These are phyloP conservation scores for Cinnamomum chago DNA, from an alignment of 164 flowering plant species.

Conservation along the genomic window DNA sequence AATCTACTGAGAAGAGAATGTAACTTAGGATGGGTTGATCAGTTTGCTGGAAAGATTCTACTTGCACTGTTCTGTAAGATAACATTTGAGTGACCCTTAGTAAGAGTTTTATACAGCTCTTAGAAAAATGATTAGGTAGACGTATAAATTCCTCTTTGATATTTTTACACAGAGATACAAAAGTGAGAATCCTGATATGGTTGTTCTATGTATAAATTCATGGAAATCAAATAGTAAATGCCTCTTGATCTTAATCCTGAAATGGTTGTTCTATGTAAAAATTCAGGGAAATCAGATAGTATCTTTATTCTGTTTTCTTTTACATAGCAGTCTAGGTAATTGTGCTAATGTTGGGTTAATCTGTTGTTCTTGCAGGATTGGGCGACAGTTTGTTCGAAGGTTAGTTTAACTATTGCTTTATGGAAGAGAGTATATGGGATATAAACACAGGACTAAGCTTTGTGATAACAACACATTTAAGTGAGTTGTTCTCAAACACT, in stretches of 20 bases:
- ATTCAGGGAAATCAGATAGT: background rate
- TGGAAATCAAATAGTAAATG: too few relatives aligned
- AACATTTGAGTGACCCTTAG: too few relatives aligned
- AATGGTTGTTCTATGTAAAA: background rate
- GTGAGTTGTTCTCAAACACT: background rate
- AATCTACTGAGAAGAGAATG: too few relatives aligned
- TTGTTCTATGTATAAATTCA: too few relatives aligned
- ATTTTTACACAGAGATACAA: too few relatives aligned
- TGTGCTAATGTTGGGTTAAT: constrained; percentile 2
- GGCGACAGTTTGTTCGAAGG: constrained; percentile 26
- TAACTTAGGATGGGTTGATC: too few relatives aligned
- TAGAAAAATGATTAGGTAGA: too few relatives aligned
- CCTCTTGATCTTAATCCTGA: background rate
- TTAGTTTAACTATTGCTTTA: constrained; percentile 17
- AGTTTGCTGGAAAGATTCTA: too few relatives aligned
- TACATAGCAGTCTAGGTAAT: background rate
- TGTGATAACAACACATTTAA: background rate
- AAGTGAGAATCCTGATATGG: too few relatives aligned
- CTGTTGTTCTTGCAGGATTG: constrained; percentile 21
- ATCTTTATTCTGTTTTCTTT: background rate
- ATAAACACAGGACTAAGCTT: background rate
- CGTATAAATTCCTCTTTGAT: too few relatives aligned
- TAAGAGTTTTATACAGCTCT: too few relatives aligned
- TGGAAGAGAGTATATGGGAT: background rate
- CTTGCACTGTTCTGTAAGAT: too few relatives aligned